These are phyloP conservation scores for Phytophthora cactorum DNA, from an alignment of 352 stramenopile species.

Conservation along the genomic window DNA sequence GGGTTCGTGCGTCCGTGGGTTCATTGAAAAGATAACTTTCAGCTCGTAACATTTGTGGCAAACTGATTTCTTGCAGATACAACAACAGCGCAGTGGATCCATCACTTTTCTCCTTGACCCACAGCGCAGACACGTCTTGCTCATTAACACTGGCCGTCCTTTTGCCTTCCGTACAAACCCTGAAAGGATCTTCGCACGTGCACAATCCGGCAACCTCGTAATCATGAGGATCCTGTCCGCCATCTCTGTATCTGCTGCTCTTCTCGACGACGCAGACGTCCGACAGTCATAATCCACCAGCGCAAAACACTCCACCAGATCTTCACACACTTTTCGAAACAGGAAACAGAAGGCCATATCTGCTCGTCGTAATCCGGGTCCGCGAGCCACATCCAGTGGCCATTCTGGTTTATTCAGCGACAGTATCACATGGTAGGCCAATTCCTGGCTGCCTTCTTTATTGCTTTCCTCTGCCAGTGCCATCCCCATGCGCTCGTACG, in stretches of 20 bases:
- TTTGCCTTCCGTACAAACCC: conserved; percentile 43
- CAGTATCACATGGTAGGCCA: conserved; percentile 61
- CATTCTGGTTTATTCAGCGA: conserved; percentile 54
- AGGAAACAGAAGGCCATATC: conserved; percentile 59
- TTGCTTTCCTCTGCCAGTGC: conserved; percentile 38
- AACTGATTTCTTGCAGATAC: conserved; percentile 59
- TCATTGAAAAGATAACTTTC: conserved; percentile 44
- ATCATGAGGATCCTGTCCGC: conserved; percentile 50
- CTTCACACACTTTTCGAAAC: conserved; percentile 55
- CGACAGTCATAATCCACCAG: conserved; percentile 52
- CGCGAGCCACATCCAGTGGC: conserved; percentile 32
- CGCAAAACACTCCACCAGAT: conserved; percentile 63
- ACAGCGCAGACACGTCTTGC: conserved; percentile 57
- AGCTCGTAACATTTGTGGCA: conserved; percentile 43
- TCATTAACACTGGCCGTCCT: conserved; percentile 38
- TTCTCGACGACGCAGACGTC: conserved; percentile 26
- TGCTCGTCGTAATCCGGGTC: conserved; percentile 34
- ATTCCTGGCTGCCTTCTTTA: conserved; percentile 28
- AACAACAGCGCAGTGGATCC: conserved; percentile 43
- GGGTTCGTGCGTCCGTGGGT: conserved; percentile 33
- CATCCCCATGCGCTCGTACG: conserved; percentile 67
- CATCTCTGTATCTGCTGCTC: conserved; percentile 43
- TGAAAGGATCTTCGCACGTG: conserved; percentile 49
- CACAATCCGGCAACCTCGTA: conserved; percentile 38
- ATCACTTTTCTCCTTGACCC: conserved; percentile 32